Evolutionary conservation across 2,329 filamentous ascomycete genomes (phyloP).

Genomic region (Lachnellula occidentalis): DNA sequence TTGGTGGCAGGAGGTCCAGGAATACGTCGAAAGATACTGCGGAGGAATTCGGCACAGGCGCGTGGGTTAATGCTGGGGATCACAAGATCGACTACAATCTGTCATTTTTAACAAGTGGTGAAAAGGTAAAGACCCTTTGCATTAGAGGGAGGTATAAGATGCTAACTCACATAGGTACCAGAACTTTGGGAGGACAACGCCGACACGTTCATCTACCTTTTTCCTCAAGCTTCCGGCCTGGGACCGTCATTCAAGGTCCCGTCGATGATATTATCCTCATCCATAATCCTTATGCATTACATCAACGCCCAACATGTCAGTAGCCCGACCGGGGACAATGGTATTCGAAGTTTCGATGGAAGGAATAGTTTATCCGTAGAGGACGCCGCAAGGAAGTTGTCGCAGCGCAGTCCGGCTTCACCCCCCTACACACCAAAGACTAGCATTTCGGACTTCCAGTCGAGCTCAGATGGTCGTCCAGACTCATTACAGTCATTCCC

Average conservation of each 20-base stretch:
- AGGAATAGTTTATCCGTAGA: conserved; percentile 38
- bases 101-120: conserved; percentile 44
- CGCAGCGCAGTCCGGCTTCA: conserved; percentile 31
- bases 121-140: conserved; percentile 43
- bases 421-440: conserved; percentile 32
- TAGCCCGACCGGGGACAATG: conserved; percentile 16
- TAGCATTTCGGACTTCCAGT: conserved; percentile 11
- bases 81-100: conserved; percentile 52
- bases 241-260: conserved; percentile 58
- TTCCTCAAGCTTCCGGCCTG: conserved; percentile 42
- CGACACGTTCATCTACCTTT: conserved; percentile 52
- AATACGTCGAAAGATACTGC: conserved; percentile 12
- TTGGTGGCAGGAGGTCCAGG: conserved; percentile 12
- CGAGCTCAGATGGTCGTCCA: conserved; percentile 18
- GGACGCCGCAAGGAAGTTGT: conserved; percentile 41
- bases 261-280: conserved; percentile 48
- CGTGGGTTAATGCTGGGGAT: conserved; percentile 53
- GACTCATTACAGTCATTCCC: conserved; percentile 16
- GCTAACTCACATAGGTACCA: conserved; percentile 44
- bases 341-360: conserved; percentile 41
- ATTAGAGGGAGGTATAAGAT: background rate
- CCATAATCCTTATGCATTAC: conserved; percentile 28
- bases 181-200: conserved; percentile 61
- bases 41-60: background rate
- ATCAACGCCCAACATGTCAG: conserved; percentile 1